phyloP scores from a whole-genome alignment of 1,139 yeast genomes.

The Suhomyces atakaporum region DNA sequence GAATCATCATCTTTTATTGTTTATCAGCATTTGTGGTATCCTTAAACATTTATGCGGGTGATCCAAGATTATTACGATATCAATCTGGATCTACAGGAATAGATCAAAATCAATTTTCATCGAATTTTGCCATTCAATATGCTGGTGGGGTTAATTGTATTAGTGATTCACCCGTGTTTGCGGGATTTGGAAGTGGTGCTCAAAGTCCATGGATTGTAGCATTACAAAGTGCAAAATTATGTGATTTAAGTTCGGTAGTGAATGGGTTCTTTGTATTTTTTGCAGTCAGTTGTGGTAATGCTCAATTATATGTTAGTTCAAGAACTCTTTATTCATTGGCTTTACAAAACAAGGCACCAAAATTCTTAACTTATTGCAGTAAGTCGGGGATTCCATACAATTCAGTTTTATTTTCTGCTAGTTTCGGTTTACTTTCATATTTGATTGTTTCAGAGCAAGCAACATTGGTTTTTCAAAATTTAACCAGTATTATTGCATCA shows the following conservation, averaged over 20 bases:
- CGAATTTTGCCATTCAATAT: constrained; percentile 37
- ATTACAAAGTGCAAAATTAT: constrained; percentile 65
- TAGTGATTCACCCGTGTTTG: constrained; percentile 36
- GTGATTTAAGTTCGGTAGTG: constrained; percentile 60
- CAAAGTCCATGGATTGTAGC: constrained; percentile 85
- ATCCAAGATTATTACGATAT: constrained; percentile 64
- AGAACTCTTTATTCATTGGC: constrained; percentile 78
- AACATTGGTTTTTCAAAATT: constrained; percentile 64
- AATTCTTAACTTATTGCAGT: constrained; percentile 59
- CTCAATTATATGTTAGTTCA: constrained; percentile 77
- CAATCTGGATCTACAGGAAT: constrained; percentile 41
- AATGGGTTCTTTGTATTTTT: constrained; percentile 71
- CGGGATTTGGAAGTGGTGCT: constrained; percentile 58
- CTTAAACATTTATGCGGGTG: constrained; percentile 72
- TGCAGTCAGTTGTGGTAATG: constrained; percentile 75
- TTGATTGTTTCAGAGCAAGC: constrained; percentile 60
- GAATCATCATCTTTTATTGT: constrained; percentile 68
- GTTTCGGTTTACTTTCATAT: constrained; percentile 62
- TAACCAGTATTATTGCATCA: constrained; percentile 65
- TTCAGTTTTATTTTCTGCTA: constrained; percentile 63
- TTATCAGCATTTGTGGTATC: constrained; percentile 73
- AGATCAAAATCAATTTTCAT: constrained; percentile 21
- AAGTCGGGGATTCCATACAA: constrained; percentile 71
- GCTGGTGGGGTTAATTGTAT: constrained; percentile 45
- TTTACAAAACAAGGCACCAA: constrained; percentile 68